These are phyloP conservation scores for Hibiscus trionum DNA, from an alignment of 345 rosid species.

Conservation along the genomic window DNA sequence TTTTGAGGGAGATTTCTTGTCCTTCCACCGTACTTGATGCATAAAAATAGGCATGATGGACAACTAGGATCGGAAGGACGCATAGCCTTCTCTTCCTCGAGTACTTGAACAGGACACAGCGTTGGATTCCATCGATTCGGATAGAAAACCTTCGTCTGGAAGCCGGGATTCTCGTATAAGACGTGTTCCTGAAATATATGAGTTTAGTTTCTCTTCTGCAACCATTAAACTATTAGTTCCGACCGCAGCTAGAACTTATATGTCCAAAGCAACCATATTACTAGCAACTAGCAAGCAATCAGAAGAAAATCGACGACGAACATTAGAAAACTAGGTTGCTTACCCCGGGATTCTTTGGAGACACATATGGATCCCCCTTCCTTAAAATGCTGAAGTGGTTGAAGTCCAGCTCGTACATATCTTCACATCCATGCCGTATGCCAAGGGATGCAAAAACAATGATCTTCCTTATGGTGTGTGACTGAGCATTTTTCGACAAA, in stretches of 20 bases:
- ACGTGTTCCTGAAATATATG: conserved; percentile 37
- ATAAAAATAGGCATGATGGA: conserved; percentile 47
- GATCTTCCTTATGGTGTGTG: conserved; percentile 53
- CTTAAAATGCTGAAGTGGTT: conserved; percentile 42
- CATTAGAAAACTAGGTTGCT: background rate
- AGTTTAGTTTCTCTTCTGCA: background rate
- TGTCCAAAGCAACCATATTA: background rate
- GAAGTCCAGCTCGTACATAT: conserved; percentile 47
- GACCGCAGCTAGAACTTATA: background rate
- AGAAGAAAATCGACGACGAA: background rate
- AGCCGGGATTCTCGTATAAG: conserved; percentile 41
- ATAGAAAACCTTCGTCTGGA: conserved; percentile 36
- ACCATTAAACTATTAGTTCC: background rate
- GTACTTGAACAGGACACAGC: conserved; percentile 47
- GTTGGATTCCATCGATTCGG: conserved; percentile 39
- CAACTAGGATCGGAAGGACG: conserved; percentile 46
- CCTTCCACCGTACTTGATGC: conserved; percentile 60
- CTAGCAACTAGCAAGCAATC: background rate
- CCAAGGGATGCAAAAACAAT: conserved; percentile 46
- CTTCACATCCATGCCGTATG: conserved; percentile 52
- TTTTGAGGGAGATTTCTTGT: conserved; percentile 60
- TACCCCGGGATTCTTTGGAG: conserved; percentile 45
- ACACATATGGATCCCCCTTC: conserved; percentile 42
- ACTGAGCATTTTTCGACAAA: conserved; percentile 37
- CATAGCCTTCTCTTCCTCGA: conserved; percentile 55